Percentiles rank a stretch among this genome's conserved stretches.
Evolutionary conservation across 805 yeast genomes (phyloP).

Genomic region (Saccharomyces eubayanus): DNA sequence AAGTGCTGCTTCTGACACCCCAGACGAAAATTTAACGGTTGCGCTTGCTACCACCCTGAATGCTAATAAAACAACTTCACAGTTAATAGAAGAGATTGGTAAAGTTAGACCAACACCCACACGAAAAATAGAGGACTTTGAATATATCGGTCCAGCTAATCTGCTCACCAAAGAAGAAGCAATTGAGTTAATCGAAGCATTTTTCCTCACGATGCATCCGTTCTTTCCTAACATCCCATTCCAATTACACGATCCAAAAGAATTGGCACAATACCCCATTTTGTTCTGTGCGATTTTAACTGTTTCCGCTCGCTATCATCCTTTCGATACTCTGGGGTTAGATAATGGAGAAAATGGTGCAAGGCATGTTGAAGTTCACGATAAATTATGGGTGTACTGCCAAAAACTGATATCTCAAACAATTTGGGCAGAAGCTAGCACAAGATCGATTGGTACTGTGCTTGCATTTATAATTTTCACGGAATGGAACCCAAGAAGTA

Average conservation of each 20-base stretch:
- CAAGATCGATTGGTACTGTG: slow-evolving; percentile 79
- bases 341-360: slow-evolving; percentile 30
- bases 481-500: slow-evolving; percentile 94
- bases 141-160: slow-evolving; percentile 45
- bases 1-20: not conserved
- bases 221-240: slow-evolving; percentile 81
- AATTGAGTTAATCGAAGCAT: slow-evolving; percentile 45
- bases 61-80: slow-evolving; percentile 18
- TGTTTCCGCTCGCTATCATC: slow-evolving; percentile 69
- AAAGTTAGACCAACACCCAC: slow-evolving; percentile 29
- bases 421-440: slow-evolving; percentile 90
- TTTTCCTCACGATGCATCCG: slow-evolving; percentile 77
- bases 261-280: slow-evolving; percentile 70
- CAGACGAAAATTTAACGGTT: slow-evolving; percentile 15
- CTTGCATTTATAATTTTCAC: slow-evolving; percentile 76
- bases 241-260: slow-evolving; percentile 57
- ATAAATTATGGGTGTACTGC: slow-evolving; percentile 74
- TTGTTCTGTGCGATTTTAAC: slow-evolving; percentile 74
- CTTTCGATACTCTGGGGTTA: slow-evolving; percentile 37
- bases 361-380: slow-evolving; percentile 57
- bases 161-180: slow-evolving; percentile 60
- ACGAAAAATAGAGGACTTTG: slow-evolving; percentile 46
- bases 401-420: slow-evolving; percentile 75
- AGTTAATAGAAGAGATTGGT: slow-evolving; percentile 29
- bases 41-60: slow-evolving; percentile 15